These are phyloP conservation scores for Schwanniomyces etchellsii DNA, from an alignment of 1,139 yeast species.

Conservation along the genomic window DNA sequence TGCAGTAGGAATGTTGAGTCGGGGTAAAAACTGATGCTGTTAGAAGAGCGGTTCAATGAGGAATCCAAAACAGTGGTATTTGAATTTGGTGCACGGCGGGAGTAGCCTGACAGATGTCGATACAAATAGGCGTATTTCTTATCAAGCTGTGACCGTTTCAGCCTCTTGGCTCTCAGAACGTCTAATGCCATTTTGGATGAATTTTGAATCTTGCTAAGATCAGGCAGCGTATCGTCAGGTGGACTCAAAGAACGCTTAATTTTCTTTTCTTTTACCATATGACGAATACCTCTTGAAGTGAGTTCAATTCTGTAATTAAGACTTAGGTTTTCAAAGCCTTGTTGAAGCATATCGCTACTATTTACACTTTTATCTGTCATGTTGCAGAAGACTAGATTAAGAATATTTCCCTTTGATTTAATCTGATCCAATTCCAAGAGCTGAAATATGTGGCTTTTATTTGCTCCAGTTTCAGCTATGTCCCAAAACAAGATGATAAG, in stretches of 20 bases:
- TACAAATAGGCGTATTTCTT: conserved; percentile 29
- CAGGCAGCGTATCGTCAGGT: background rate
- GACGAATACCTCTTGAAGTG: conserved; percentile 24
- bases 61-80: conserved; percentile 21
- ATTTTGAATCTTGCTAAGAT: background rate
- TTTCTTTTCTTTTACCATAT: conserved; percentile 5
- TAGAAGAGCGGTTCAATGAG: conserved; percentile 2
- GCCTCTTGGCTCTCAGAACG: conserved; percentile 25
- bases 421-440: conserved; percentile 13
- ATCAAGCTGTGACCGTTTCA: conserved; percentile 5
- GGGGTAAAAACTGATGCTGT: conserved; percentile 4
- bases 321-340: conserved; percentile 20
- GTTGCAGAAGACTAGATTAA: conserved; percentile 25
- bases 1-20: conserved; percentile 15
- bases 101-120: background rate
- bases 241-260: background rate
- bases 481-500: conserved; percentile 40
- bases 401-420: conserved; percentile 9
- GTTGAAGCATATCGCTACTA: conserved; percentile 22
- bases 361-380: conserved; percentile 26
- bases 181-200: conserved; percentile 5
- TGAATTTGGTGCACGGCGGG: no score
- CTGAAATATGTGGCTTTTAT: conserved; percentile 12
- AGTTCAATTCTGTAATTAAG: conserved; percentile 24
- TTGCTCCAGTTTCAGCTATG: conserved; percentile 14